These are phyloP conservation scores for Penicillium fuscoglaucum DNA, from an alignment of 2,329 filamentous ascomycete species.

Conservation along the genomic window DNA sequence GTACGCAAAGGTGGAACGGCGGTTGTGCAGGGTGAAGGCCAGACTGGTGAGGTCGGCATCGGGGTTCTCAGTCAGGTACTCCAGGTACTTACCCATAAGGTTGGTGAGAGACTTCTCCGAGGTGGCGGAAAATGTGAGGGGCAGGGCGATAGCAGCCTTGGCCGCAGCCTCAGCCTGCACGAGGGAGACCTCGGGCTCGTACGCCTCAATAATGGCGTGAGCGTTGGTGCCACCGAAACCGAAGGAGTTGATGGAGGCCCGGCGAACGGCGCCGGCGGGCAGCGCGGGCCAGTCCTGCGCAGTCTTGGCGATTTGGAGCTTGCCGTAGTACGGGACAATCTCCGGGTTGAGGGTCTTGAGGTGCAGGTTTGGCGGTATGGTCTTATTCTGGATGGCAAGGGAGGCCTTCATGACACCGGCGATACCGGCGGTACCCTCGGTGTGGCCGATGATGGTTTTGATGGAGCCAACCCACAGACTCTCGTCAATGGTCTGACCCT, in stretches of 20 bases:
- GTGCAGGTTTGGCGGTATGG: background rate
- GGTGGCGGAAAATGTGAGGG: background rate
- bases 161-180: background rate
- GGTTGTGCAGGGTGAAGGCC: background rate
- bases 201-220: background rate
- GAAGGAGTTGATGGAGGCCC: background rate
- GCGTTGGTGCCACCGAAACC: background rate
- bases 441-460: background rate
- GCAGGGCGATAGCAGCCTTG: background rate
- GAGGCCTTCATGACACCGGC: background rate
- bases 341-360: background rate
- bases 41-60: background rate
- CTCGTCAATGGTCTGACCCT: background rate
- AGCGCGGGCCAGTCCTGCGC: background rate
- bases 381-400: background rate
- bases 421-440: background rate
- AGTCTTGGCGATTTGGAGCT: background rate
- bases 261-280: background rate
- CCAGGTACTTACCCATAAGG: background rate
- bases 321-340: background rate
- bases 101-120: background rate
- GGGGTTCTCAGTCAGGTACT: background rate
- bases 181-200: background rate
- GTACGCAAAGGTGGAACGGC: background rate
- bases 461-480: background rate